Conservation (phyloP, 2,329 filamentous ascomycete genomes). For the Colletotrichum musae region DNA sequence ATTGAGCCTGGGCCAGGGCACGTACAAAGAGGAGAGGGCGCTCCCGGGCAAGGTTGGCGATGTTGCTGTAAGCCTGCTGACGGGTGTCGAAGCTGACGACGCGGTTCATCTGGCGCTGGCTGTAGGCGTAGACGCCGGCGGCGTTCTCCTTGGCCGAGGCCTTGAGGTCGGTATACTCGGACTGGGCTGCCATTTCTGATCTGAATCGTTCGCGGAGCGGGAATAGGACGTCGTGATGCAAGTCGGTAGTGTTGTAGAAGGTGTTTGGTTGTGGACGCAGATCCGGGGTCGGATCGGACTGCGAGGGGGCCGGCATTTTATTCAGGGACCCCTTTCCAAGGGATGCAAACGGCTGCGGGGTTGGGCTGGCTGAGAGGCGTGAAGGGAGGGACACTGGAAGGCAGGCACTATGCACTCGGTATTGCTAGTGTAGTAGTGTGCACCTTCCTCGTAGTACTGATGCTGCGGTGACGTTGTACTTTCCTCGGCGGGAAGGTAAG, state of each 20-base stretch:
- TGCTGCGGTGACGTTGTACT: constrained; percentile 9
- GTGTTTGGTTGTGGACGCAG: background rate
- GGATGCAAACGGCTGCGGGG: constrained; percentile 14
- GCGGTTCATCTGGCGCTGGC: constrained; percentile 62
- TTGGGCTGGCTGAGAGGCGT: background rate
- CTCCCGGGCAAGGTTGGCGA: constrained; percentile 69
- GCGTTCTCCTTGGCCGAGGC: constrained; percentile 51
- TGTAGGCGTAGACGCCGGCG: constrained; percentile 55
- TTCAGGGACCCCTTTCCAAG: background rate
- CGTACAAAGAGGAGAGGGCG: constrained; percentile 81
- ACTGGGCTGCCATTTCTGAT: constrained; percentile 11
- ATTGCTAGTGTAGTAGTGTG: too few relatives aligned
- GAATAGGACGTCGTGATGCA: constrained; percentile 5
- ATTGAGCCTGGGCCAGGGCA: constrained; percentile 21
- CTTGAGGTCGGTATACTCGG: constrained; percentile 44
- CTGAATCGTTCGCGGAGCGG: background rate
- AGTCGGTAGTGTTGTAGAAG: background rate
- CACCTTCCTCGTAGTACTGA: background rate
- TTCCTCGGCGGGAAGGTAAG: background rate
- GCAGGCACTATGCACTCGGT: background rate
- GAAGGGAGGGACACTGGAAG: background rate
- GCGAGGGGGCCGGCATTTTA: constrained; percentile 3
- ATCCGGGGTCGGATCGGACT: background rate
- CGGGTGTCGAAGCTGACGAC: constrained; percentile 73
- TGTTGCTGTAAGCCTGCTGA: constrained; percentile 67